Conservation (phyloP, 345 rosid genomes). For the Eucalyptus shirleyi region DNA sequence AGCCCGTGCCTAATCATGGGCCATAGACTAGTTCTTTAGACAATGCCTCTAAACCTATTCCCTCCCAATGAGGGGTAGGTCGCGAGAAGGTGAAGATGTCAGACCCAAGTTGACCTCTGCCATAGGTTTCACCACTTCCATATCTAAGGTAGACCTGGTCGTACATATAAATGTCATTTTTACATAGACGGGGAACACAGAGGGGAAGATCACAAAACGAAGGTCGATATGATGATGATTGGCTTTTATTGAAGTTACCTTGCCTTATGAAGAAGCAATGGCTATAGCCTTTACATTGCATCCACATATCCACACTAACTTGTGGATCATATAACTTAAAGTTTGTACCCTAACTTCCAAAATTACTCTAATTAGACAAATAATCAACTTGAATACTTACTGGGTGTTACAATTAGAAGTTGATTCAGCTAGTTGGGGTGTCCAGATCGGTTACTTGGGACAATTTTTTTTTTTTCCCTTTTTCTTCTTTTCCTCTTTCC, state of each 20-base stretch:
- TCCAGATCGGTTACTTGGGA: rapidly evolving
- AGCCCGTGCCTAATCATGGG: no score
- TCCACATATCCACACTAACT: not conserved
- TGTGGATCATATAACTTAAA: no score
- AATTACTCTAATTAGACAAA: no score
- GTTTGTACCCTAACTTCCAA: no score
- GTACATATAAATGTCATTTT: not conserved
- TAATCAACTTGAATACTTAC: no score
- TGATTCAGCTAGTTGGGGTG: no score
- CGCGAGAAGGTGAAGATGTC: not conserved
- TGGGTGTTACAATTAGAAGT: no score
- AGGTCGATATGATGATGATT: not conserved
- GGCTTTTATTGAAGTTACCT: not conserved
- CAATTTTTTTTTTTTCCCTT: rapidly evolving
- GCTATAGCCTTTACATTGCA: not conserved
- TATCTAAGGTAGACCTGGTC: not conserved
- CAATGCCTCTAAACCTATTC: no score
- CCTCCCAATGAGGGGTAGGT: no score
- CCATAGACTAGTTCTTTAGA: no score
- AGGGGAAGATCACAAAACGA: not conserved
- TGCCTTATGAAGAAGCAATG: not conserved
- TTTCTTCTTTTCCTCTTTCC: no score
- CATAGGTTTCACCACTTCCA: not conserved
- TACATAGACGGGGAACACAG: rapidly evolving
- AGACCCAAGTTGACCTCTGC: not conserved